phyloP scores from a whole-genome alignment of 2,329 filamentous ascomycete species.

The Penicillium occitanis region DNA sequence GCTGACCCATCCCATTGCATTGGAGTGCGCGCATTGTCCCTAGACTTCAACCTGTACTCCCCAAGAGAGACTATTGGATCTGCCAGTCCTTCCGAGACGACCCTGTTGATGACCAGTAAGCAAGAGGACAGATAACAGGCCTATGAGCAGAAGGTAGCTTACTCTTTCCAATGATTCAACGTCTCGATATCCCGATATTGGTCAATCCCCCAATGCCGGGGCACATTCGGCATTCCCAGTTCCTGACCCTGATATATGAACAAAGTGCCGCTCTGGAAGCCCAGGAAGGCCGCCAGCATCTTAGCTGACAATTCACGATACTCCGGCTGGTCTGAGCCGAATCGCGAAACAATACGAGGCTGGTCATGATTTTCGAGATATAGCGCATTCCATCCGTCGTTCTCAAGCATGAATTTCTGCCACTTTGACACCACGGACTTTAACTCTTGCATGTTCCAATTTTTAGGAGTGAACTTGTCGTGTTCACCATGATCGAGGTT shows the following conservation, averaged over 20 bases:
- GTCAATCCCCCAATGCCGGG: conserved; percentile 58
- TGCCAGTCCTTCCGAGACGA: not conserved
- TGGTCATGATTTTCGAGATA: conserved; percentile 69
- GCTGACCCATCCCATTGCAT: conserved; percentile 62
- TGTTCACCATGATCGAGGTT: conserved; percentile 51
- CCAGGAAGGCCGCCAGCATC: conserved; percentile 59
- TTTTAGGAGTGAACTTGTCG: conserved; percentile 51
- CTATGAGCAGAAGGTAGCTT: not conserved
- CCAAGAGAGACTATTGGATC: not conserved
- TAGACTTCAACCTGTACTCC: conserved; percentile 25
- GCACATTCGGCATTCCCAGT: conserved; percentile 66
- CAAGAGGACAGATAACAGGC: not conserved
- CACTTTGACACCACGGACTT: conserved; percentile 49
- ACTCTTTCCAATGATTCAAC: conserved; percentile 54
- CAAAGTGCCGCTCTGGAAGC: conserved; percentile 60
- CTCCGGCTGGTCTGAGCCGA: conserved; percentile 50
- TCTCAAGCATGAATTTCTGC: conserved; percentile 60
- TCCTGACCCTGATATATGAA: conserved; percentile 70
- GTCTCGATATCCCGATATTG: conserved; percentile 69
- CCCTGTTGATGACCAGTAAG: not conserved
- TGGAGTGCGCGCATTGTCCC: conserved; percentile 66
- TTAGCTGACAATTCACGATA: conserved; percentile 54
- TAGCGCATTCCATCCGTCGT: conserved; percentile 62
- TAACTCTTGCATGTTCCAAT: conserved; percentile 49
- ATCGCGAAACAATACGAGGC: conserved; percentile 59